A percentile compares a stretch with the other conserved stretches of the same genome.
These are phyloP conservation scores for Penicillium paradoxum DNA, from an alignment of 495 filamentous ascomycete genomes.

Conservation along the genomic window DNA sequence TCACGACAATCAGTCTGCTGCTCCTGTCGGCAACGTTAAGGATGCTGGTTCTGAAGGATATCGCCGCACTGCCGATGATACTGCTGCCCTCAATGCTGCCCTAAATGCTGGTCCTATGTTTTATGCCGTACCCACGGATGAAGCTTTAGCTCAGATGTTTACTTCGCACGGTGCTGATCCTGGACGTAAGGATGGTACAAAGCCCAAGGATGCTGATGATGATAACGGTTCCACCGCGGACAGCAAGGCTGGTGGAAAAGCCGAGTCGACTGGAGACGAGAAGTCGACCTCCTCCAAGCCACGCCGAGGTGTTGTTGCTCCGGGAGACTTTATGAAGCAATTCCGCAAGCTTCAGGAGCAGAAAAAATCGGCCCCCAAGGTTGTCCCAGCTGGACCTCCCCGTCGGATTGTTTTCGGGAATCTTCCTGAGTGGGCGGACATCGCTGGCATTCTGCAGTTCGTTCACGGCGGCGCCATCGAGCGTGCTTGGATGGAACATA, in stretches of 20 bases:
- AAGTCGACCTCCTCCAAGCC: neutral
- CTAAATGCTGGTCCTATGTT: no score
- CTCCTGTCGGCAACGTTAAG: neutral
- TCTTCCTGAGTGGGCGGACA: slow-evolving; percentile 28
- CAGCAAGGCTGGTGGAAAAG: neutral
- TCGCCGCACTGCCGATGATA: no score
- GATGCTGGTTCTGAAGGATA: neutral
- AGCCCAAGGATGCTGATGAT: neutral
- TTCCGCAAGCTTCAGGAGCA: neutral
- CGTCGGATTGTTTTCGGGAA: slow-evolving; percentile 35
- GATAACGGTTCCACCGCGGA: neutral
- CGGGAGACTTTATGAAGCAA: neutral
- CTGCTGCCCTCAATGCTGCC: neutral
- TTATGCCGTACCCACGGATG: no score
- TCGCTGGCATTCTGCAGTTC: slow-evolving; percentile 34
- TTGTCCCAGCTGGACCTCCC: neutral
- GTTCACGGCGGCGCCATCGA: slow-evolving; percentile 45
- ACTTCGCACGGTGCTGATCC: no score
- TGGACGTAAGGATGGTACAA: neutral
- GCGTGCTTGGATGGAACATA: slow-evolving; percentile 12
- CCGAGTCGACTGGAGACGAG: neutral
- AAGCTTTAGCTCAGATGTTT: no score
- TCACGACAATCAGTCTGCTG: neutral
- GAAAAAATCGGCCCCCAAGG: neutral
- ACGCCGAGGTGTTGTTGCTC: neutral